Evolutionary conservation across 192 early-diverging fungal species (phyloP), one percentile per base, ranked within the genome.

Genomic region (Coemansia sp.): DNA sequence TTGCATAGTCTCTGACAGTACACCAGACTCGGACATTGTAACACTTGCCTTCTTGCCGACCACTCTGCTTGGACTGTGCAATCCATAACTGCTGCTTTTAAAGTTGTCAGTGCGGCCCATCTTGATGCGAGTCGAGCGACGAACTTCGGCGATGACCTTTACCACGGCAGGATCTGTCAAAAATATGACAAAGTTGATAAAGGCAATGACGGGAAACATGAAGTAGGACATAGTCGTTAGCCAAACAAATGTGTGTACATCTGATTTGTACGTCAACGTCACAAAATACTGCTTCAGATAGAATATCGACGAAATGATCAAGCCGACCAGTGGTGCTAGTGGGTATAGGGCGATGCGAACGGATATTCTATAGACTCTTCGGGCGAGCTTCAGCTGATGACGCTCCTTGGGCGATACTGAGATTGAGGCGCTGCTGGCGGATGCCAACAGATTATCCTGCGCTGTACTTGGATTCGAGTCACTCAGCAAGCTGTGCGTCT

Each of bases 331-430:
- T 31, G 72, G 77, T 4, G 66, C 64, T 34, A 80, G 23, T 1
- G 77, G 72, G 50, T 79, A 79, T 2, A 74, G 48, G 1, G 77
- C 77, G 41, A 79, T 79, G n/a, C 77, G 72, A 14, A 79, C 70
- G 48, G 68, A 74, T 21, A 72, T 68, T 12, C 50, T 62, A 41
- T 79, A 74, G 27, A 79, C 72, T 17, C 29, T 70, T 57, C 69
- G 72, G 19, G 69, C 71, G 17, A 72, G 61, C 17, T 63, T 45
- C 15, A 78, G 64, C 53, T 73, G 76, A 2, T 64, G 64, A 17
- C 42, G 39, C 4, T 78, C 76, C 41, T 69, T 67, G 15, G 34
- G 19, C n/a, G 71, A 38, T 12, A 78, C 41, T 0, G 60, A 58
- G n/a, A 53, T 32, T 4, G 39, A 41, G 1, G 32, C 21, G 8